A percentile compares a stretch with the other conserved stretches of the same genome.
Evolutionary conservation across 306 rosid species (phyloP).

Genomic region (Luffa aegyptiaca): DNA sequence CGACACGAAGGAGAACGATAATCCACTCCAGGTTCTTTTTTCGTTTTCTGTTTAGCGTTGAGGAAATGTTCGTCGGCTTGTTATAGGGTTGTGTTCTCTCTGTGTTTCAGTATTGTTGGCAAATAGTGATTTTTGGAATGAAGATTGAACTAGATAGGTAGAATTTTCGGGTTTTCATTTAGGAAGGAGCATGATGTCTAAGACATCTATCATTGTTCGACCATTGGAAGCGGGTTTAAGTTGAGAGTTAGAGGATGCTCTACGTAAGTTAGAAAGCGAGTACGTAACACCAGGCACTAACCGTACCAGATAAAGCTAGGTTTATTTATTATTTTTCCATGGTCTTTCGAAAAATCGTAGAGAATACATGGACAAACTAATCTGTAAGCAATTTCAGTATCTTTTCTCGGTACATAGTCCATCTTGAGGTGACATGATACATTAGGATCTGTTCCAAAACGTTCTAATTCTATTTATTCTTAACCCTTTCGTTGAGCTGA

Average conservation of each 20-base stretch:
- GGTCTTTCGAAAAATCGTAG: neutral
- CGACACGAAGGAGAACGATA: conserved; percentile 43
- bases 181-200: neutral
- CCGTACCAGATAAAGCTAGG: neutral
- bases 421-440: neutral
- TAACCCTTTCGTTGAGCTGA: neutral
- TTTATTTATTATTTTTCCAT: neutral
- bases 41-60: neutral
- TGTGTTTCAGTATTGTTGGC: neutral
- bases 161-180: neutral
- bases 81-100: neutral
- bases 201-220: neutral
- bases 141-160: neutral
- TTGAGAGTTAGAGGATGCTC: neutral
- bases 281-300: neutral
- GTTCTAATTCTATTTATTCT: neutral
- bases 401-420: neutral
- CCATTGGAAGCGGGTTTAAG: neutral
- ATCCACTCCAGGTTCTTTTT: conserved; percentile 51
- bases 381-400: neutral
- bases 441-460: neutral
- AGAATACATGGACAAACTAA: neutral
- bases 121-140: neutral
- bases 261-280: neutral
- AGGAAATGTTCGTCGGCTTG: neutral